Evolutionary conservation across 2,329 filamentous ascomycete genomes (phyloP).

Genomic region (Arthroderma uncinatum): DNA sequence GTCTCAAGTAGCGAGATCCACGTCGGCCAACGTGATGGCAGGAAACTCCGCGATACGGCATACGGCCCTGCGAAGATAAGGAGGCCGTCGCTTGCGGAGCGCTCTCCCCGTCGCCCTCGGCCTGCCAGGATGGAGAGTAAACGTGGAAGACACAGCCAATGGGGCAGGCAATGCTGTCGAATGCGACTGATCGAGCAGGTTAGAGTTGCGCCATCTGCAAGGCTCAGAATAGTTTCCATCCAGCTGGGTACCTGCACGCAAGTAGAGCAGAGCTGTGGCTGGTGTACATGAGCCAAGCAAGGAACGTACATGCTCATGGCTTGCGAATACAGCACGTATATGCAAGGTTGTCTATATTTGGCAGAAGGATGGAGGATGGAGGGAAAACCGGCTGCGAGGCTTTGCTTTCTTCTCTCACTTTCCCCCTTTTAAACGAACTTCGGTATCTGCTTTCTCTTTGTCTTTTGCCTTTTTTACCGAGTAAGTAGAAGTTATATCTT

Average conservation of each 20-base stretch:
- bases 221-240: constrained; percentile 1
- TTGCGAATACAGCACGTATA: background rate
- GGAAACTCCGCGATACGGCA: too few relatives aligned
- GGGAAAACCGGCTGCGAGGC: too few relatives aligned
- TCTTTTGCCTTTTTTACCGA: background rate
- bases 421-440: too few relatives aligned
- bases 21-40: too few relatives aligned
- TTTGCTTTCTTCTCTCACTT: background rate
- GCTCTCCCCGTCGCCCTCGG: too few relatives aligned
- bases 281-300: background rate
- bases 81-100: too few relatives aligned
- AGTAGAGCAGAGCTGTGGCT: background rate
- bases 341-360: background rate
- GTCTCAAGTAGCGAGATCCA: too few relatives aligned
- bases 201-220: constrained; percentile 1
- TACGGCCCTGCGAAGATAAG: too few relatives aligned
- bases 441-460: background rate
- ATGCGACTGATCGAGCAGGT: background rate
- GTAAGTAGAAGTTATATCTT: too few relatives aligned
- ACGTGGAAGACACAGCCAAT: background rate
- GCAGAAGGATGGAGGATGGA: background rate
- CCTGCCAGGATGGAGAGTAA: too few relatives aligned
- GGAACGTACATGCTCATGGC: background rate
- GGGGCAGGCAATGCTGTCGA: background rate
- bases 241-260: background rate